phyloP scores from a whole-genome alignment of 2,329 filamentous ascomycete species.

The Neoscytalidium dimidiatum region DNA sequence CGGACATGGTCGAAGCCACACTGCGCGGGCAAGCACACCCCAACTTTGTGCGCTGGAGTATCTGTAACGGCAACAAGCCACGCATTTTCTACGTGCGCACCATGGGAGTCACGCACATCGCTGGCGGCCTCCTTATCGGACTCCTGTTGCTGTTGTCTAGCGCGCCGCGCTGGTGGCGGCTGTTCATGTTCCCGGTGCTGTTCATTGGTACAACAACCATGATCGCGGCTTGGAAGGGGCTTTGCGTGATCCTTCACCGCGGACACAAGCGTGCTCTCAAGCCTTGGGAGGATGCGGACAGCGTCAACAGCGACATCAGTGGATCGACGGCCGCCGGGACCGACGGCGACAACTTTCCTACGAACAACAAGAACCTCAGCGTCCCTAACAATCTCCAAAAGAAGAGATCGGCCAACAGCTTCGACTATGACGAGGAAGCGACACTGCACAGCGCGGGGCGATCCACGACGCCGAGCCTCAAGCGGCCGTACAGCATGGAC shows the following conservation, averaged over 20 bases:
- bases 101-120: constrained; percentile 62
- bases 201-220: constrained; percentile 71
- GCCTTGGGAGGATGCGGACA: constrained; percentile 69
- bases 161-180: constrained; percentile 65
- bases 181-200: constrained; percentile 65
- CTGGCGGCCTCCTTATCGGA: constrained; percentile 59
- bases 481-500: constrained; percentile 36
- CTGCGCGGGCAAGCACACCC: constrained; percentile 76
- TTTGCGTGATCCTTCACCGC: constrained; percentile 76
- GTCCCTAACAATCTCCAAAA: background rate
- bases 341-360: background rate
- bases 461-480: background rate
- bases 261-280: constrained; percentile 75
- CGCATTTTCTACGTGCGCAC: constrained; percentile 70
- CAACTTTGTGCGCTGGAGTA: constrained; percentile 82
- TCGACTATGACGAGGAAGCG: constrained; percentile 44
- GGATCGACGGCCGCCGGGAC: constrained; percentile 20
- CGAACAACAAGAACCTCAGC: background rate
- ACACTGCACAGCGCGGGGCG: constrained; percentile 11
- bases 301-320: constrained; percentile 18
- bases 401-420: constrained; percentile 19
- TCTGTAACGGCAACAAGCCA: constrained; percentile 77
- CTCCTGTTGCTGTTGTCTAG: constrained; percentile 67
- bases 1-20: constrained; percentile 64
- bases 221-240: constrained; percentile 73